Conservation (phyloP, 106 monocot genomes). For the Alisma plantagoaquatica region DNA sequence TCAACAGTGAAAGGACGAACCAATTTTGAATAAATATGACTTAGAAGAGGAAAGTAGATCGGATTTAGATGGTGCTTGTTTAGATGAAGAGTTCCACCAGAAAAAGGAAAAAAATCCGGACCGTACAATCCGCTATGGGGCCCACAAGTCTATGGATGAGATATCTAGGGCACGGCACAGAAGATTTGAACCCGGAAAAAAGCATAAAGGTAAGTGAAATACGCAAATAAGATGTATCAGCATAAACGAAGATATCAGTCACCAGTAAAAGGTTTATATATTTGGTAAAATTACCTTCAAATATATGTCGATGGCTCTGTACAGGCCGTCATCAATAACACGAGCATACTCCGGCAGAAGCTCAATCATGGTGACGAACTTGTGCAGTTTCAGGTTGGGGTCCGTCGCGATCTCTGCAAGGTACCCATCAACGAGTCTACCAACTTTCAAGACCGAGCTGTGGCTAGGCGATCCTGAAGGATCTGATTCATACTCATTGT, state of each 20-base stretch:
- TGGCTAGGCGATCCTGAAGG: slow-evolving; percentile 44
- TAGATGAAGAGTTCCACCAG: too few relatives aligned
- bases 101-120: too few relatives aligned
- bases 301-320: slow-evolving; percentile 86
- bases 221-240: too few relatives aligned
- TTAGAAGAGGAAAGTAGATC: too few relatives aligned
- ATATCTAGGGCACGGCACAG: too few relatives aligned
- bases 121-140: too few relatives aligned
- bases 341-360: slow-evolving; percentile 91
- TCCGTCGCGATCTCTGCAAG: slow-evolving; percentile 93
- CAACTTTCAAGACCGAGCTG: slow-evolving; percentile 67
- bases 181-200: too few relatives aligned
- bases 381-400: slow-evolving; percentile 65
- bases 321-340: slow-evolving; percentile 84
- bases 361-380: slow-evolving; percentile 77
- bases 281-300: slow-evolving; percentile 48
- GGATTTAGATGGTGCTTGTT: too few relatives aligned
- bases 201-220: too few relatives aligned
- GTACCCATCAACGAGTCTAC: slow-evolving; percentile 82
- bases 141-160: too few relatives aligned
- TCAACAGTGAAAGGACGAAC: too few relatives aligned
- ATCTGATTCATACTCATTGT: slow-evolving; percentile 65
- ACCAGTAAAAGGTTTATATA: not conserved
- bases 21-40: too few relatives aligned
- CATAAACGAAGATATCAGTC: not conserved